Evolutionary conservation across 495 filamentous ascomycete species (phyloP).

Genomic region (Neurospora sp.): DNA sequence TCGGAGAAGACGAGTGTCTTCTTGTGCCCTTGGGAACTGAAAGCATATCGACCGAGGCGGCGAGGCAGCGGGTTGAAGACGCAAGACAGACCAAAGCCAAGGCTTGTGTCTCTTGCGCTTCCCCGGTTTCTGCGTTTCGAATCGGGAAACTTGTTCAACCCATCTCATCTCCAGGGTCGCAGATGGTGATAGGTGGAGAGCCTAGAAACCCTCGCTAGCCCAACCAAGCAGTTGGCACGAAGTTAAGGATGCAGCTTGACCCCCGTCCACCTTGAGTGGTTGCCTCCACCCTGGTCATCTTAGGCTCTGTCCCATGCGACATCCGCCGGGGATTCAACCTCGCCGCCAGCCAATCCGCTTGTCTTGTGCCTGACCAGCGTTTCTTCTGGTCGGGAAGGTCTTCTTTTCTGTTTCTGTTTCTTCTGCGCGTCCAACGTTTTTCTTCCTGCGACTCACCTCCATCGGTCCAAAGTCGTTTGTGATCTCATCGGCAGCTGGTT

Average conservation of each 20-base stretch:
- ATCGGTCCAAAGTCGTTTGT: neutral
- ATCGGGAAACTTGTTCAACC: neutral
- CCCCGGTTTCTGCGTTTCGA: neutral
- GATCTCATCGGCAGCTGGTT: neutral
- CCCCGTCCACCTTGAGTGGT: conserved; percentile 6
- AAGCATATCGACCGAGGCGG: neutral
- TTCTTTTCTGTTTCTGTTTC: conserved; percentile 4
- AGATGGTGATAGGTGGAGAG: neutral
- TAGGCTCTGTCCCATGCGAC: conserved; percentile 1
- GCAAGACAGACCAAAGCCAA: neutral
- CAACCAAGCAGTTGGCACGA: conserved; percentile 8
- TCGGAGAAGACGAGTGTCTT: neutral
- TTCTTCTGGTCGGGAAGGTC: conserved; percentile 6
- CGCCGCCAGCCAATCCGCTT: conserved; percentile 13
- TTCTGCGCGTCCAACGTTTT: conserved; percentile 4
- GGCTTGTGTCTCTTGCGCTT: neutral
- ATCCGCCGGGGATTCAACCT: conserved; percentile 5
- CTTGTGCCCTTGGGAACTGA: neutral
- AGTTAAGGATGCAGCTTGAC: conserved; percentile 9
- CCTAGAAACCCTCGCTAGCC: neutral
- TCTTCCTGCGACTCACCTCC: conserved; percentile 1
- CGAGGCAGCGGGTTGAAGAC: neutral
- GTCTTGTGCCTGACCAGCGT: conserved; percentile 6
- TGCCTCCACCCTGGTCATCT: conserved; percentile 8
- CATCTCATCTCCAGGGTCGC: neutral